Evolutionary conservation across 495 filamentous ascomycete species (phyloP).

Genomic region (Lophiotrema nucula): DNA sequence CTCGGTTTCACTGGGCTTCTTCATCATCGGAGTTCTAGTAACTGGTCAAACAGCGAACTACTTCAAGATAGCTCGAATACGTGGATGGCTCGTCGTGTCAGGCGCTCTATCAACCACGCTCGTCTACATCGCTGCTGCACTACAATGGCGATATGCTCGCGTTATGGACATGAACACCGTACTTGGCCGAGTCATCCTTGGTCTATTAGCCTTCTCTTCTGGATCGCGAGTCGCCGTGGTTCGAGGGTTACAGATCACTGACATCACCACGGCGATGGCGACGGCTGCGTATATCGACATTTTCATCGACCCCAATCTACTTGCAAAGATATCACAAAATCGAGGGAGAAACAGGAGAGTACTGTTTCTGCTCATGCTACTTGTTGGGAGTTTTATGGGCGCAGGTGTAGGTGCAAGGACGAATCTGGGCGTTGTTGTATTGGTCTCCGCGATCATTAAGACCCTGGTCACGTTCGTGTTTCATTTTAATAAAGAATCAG

Average conservation of each 20-base stretch:
- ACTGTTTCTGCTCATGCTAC: constrained; percentile 51
- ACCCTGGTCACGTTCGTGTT: neutral
- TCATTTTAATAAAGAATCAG: neutral
- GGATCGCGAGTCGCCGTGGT: constrained; percentile 60
- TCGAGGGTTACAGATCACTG: constrained; percentile 54
- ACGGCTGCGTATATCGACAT: constrained; percentile 64
- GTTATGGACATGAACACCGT: constrained; percentile 40
- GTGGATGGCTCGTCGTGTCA: constrained; percentile 53
- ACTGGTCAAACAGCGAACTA: constrained; percentile 58
- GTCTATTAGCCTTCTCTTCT: constrained; percentile 54
- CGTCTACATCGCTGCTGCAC: constrained; percentile 51
- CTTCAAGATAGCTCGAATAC: constrained; percentile 47
- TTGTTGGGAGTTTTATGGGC: constrained; percentile 54
- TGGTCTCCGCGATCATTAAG: neutral
- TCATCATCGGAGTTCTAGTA: constrained; percentile 50
- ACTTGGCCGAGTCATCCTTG: constrained; percentile 44
- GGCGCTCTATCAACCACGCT: constrained; percentile 54
- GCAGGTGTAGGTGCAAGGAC: constrained; percentile 32
- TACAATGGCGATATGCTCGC: constrained; percentile 47
- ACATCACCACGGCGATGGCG: constrained; percentile 68
- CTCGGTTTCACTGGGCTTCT: constrained; percentile 53
- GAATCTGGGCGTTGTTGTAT: neutral
- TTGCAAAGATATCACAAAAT: constrained; percentile 42
- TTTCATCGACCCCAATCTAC: constrained; percentile 53
- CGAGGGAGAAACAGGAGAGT: constrained; percentile 52